Conservation (phyloP, 805 yeast species). For the Hanseniaspora lindneri region DNA sequence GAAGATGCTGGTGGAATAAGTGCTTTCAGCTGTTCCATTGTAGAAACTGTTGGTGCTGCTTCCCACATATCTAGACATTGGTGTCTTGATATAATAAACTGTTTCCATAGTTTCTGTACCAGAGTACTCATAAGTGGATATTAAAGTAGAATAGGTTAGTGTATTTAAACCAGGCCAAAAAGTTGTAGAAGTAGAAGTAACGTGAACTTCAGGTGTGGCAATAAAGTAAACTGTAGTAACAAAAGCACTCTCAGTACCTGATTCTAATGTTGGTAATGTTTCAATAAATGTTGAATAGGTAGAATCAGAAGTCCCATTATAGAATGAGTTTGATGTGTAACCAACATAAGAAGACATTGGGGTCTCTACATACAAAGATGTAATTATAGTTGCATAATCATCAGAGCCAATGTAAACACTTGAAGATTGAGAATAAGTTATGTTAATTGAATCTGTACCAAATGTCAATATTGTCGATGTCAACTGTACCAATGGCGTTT, state of each 20-base stretch:
- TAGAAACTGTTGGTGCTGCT: constrained; percentile 11
- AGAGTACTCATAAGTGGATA: constrained; percentile 16
- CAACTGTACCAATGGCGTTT: constrained; percentile 14
- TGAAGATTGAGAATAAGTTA: constrained; percentile 5
- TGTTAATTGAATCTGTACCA: not conserved
- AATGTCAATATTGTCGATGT: constrained; percentile 1
- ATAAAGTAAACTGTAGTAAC: constrained; percentile 18
- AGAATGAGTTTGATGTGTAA: not conserved
- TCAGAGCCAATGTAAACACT: not conserved
- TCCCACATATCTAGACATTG: constrained; percentile 9
- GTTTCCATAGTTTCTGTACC: constrained; percentile 17
- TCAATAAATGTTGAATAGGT: constrained; percentile 12
- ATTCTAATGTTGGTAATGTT: not conserved
- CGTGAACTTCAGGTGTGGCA: constrained; percentile 17
- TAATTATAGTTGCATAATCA: constrained; percentile 2
- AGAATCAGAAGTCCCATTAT: not conserved
- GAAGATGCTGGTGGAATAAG: constrained; percentile 13
- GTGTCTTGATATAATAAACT: constrained; percentile 18
- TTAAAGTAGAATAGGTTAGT: constrained; percentile 16
- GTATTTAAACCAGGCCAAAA: constrained; percentile 16
- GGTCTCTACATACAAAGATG: constrained; percentile 5
- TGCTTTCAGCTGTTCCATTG: constrained; percentile 12
- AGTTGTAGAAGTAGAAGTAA: not conserved
- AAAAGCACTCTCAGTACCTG: not conserved
- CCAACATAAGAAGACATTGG: constrained; percentile 9